Base-by-base conservation (phyloP, 768 basidiomycete species). In the Trametes punicea region DNA sequence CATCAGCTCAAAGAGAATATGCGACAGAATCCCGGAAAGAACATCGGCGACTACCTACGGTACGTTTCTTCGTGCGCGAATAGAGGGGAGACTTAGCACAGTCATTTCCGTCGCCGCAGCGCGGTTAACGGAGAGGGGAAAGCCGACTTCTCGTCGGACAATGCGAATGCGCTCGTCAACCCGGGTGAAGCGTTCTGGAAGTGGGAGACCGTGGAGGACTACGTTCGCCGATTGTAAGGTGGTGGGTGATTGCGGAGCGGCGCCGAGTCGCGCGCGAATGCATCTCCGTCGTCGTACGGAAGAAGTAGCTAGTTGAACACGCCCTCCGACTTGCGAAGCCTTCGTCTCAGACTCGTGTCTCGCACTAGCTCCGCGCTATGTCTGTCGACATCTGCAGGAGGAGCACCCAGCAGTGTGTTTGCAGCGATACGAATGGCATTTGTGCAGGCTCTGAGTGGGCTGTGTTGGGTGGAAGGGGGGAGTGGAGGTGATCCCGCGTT, bases 131-230 rank as follows among this genome's bases (percentile, higher is more conserved):
- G 54, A 15, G 62, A 65, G 20, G 65, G 65, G 6, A 61, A 59
- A 41, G 33, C 56, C 3, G 57, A 65, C 55, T 65, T 60, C 40
- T 56, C 59, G 7, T 30, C 18, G 33, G 40, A 50, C 13, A 64
- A 64, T 44, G 44, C 54, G 8, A 62, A 65, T 30, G 66, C 60
- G n/a, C 48, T 65, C 9, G 57, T 63, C 9, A 67, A 67, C 46
- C 65, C 63, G 0, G 52, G 41, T 6, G 55, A 64, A 46, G 45
- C 31, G 1, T 30, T 47, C 15, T 67, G 66, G 65, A 62, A 61
- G 53, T 65, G 65, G 65, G 60, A 50, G 40, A 63, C 55, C 1
- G 39, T 56, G 23, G 45, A 60, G 44, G 53, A 56, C n/a, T 49
- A 63, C n/a, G 51, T 56, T 27, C 36, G 53, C 15, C n/a, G 11